These are phyloP conservation scores for Globisporangium ultimum DNA, from an alignment of 352 stramenopile species.

Conservation along the genomic window DNA sequence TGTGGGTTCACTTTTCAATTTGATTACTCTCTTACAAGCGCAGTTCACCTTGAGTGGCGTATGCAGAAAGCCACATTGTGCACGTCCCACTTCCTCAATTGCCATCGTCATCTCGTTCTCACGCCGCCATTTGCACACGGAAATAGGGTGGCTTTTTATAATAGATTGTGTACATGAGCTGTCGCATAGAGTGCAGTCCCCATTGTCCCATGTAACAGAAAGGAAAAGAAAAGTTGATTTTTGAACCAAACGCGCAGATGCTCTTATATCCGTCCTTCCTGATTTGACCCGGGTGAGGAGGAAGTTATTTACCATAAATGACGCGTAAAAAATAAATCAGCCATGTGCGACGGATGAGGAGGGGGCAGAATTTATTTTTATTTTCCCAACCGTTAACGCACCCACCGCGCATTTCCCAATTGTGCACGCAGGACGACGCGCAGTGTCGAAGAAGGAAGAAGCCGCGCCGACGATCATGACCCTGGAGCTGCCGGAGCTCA, in stretches of 20 bases:
- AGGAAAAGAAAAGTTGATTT: too few relatives aligned
- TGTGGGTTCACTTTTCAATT: too few relatives aligned
- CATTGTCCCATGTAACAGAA: too few relatives aligned
- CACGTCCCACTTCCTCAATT: too few relatives aligned
- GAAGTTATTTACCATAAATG: constrained; percentile 9
- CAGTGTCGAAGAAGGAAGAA: not conserved
- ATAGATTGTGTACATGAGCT: too few relatives aligned
- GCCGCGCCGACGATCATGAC: not conserved
- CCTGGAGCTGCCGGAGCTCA: constrained; percentile 81
- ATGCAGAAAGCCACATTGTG: too few relatives aligned
- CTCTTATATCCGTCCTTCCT: not conserved
- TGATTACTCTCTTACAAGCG: too few relatives aligned
- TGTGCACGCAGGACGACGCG: not conserved
- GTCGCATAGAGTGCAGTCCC: too few relatives aligned
- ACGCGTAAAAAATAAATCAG: not conserved
- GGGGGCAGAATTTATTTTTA: constrained; percentile 2
- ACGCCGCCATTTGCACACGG: not conserved
- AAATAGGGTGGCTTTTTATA: too few relatives aligned
- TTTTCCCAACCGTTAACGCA: not conserved
- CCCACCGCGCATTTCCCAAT: not conserved
- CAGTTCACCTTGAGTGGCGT: too few relatives aligned
- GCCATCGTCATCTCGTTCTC: not conserved
- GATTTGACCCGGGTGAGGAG: constrained; percentile 7
- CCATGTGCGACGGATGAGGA: not conserved
- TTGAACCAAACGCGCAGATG: too few relatives aligned